phyloP scores from a whole-genome alignment of 2,329 filamentous ascomycete genomes.

The Monosporascus sp. region DNA sequence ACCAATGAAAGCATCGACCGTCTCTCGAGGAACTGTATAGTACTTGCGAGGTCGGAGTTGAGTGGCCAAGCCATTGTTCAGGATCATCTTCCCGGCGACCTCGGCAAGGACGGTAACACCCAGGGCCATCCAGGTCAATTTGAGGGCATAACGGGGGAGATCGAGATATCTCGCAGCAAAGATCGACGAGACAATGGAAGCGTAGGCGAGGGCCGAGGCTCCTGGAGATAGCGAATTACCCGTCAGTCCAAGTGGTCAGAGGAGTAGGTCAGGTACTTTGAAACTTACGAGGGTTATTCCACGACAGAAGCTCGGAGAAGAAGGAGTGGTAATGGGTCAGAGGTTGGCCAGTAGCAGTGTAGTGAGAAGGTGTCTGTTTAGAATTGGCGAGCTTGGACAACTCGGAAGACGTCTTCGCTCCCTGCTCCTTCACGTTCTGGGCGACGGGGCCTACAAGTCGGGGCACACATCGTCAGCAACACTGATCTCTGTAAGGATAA shows the following conservation, averaged over 20 bases:
- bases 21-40: slow-evolving; percentile 59
- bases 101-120: slow-evolving; percentile 57
- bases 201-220: slow-evolving; percentile 61
- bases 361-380: slow-evolving; percentile 47
- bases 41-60: slow-evolving; percentile 63
- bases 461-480: slow-evolving; percentile 3
- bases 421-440: slow-evolving; percentile 52
- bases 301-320: slow-evolving; percentile 64
- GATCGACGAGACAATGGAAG: slow-evolving; percentile 51
- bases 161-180: slow-evolving; percentile 61
- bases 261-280: slow-evolving; percentile 4
- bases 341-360: slow-evolving; percentile 55
- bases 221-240: slow-evolving; percentile 32
- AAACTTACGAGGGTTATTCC: slow-evolving; percentile 60
- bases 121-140: slow-evolving; percentile 59
- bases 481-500: neutral
- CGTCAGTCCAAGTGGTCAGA: slow-evolving; percentile 14
- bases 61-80: slow-evolving; percentile 57
- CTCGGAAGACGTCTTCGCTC: slow-evolving; percentile 49
- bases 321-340: slow-evolving; percentile 67
- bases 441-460: slow-evolving; percentile 47
- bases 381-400: slow-evolving; percentile 53
- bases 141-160: slow-evolving; percentile 58
- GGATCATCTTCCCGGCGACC: slow-evolving; percentile 52
- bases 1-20: slow-evolving; percentile 54